Conservation (phyloP, 345 rosid genomes). For the Gossypium longicalyx region DNA sequence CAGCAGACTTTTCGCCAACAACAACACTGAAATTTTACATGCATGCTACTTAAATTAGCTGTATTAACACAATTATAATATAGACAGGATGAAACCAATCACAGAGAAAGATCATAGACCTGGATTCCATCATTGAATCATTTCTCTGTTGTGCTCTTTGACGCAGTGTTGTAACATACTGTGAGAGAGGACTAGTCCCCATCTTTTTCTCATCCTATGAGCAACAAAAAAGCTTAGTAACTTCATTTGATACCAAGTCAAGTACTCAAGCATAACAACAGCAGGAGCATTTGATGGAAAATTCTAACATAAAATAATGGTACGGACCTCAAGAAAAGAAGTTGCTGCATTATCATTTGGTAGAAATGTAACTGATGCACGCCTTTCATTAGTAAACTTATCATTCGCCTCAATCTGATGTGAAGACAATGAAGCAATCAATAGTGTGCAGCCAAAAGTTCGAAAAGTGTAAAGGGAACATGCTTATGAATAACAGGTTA, state of each 20-base stretch:
- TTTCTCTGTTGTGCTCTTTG: conserved; percentile 68
- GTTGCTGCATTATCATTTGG: conserved; percentile 67
- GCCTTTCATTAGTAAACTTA: conserved; percentile 55
- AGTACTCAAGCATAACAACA: not conserved
- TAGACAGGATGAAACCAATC: not conserved
- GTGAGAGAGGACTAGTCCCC: conserved; percentile 66
- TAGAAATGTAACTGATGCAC: conserved; percentile 47
- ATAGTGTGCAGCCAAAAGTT: conserved; percentile 7
- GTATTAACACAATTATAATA: not conserved
- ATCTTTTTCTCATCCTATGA: conserved; percentile 59
- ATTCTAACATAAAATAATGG: not conserved
- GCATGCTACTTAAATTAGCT: not conserved
- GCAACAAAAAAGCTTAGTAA: conserved; percentile 7
- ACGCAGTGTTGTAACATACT: conserved; percentile 42
- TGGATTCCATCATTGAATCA: conserved; percentile 71
- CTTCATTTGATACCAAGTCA: not conserved
- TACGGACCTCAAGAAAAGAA: conserved; percentile 19
- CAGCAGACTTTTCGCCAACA: conserved; percentile 70
- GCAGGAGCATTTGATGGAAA: not conserved
- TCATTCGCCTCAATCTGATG: conserved; percentile 67
- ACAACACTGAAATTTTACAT: conserved; percentile 51
- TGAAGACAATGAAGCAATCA: conserved; percentile 16
- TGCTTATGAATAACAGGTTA: not conserved
- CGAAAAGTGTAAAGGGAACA: not conserved
- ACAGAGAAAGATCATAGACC: conserved; percentile 35